Evolutionary conservation across 371 early-diverging fungal species (phyloP).

Genomic region (Rhizopus microsporus): DNA sequence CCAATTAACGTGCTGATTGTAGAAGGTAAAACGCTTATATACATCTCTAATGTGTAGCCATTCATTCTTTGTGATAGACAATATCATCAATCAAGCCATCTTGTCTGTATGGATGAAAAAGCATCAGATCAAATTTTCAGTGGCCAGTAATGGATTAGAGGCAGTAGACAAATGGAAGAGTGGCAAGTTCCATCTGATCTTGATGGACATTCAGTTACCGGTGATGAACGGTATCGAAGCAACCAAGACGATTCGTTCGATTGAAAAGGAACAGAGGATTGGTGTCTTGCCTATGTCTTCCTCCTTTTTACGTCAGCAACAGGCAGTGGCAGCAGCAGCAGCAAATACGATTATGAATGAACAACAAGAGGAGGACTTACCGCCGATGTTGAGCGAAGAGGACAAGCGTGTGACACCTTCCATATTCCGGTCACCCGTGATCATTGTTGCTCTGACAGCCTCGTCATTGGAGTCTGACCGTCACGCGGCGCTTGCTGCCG

Average conservation of each 20-base stretch:
- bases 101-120: slow-evolving; percentile 74
- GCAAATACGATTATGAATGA: not conserved
- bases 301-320: slow-evolving; percentile 19
- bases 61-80: slow-evolving; percentile 48
- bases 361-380: not conserved
- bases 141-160: slow-evolving; percentile 77
- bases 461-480: slow-evolving; percentile 77
- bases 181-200: slow-evolving; percentile 75
- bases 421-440: slow-evolving; percentile 71
- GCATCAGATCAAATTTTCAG: slow-evolving; percentile 68
- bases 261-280: slow-evolving; percentile 68
- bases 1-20: slow-evolving; percentile 80
- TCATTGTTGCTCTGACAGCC: slow-evolving; percentile 89
- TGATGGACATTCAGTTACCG: slow-evolving; percentile 88
- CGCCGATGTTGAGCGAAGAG: slow-evolving; percentile 4
- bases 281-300: slow-evolving; percentile 51
- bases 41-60: slow-evolving; percentile 1
- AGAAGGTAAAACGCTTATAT: slow-evolving; percentile 58
- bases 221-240: slow-evolving; percentile 83
- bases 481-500: slow-evolving; percentile 79
- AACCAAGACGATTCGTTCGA: slow-evolving; percentile 68
- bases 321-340: slow-evolving; percentile 9
- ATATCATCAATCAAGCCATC: slow-evolving; percentile 77
- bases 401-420: not conserved
- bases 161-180: slow-evolving; percentile 75